Conservation (phyloP, 441 rosid species). For the Sinapis alba region DNA sequence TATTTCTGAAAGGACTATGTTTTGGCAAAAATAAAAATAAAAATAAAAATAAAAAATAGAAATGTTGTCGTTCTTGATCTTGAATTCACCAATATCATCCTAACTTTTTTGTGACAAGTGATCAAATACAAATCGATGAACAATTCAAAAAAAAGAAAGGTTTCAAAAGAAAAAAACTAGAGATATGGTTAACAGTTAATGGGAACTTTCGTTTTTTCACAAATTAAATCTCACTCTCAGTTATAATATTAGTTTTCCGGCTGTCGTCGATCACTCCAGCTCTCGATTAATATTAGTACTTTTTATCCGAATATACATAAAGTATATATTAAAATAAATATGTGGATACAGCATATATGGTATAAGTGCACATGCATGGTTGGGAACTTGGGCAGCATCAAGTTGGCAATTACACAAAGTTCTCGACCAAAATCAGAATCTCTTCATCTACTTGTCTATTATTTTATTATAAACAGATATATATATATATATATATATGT, state of each 20-base stretch:
- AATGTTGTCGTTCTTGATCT: not conserved
- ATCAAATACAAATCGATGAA: not conserved
- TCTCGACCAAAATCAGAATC: constrained; percentile 32
- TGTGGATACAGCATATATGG: constrained; percentile 24
- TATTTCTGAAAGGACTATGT: not conserved
- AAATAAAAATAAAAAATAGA: not conserved
- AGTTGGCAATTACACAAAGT: constrained; percentile 35
- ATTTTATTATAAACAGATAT: not conserved
- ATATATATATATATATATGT: not conserved
- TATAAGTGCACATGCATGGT: constrained; percentile 42
- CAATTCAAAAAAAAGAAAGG: not conserved
- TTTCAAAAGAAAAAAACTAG: not conserved
- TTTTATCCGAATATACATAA: not conserved
- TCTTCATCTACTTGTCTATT: constrained; percentile 12
- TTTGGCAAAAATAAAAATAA: not conserved
- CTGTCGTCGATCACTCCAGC: not conserved
- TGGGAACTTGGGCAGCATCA: constrained; percentile 42
- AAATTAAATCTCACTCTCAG: not conserved
- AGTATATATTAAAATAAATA: not conserved
- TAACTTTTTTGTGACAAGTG: not conserved
- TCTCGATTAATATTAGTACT: too few species aligned
- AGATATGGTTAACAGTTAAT: not conserved
- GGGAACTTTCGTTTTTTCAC: not conserved
- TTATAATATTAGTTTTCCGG: not conserved
- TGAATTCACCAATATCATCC: not conserved